phyloP scores from a whole-genome alignment of 1,139 yeast species.

The Saccharomyces hybrid region DNA sequence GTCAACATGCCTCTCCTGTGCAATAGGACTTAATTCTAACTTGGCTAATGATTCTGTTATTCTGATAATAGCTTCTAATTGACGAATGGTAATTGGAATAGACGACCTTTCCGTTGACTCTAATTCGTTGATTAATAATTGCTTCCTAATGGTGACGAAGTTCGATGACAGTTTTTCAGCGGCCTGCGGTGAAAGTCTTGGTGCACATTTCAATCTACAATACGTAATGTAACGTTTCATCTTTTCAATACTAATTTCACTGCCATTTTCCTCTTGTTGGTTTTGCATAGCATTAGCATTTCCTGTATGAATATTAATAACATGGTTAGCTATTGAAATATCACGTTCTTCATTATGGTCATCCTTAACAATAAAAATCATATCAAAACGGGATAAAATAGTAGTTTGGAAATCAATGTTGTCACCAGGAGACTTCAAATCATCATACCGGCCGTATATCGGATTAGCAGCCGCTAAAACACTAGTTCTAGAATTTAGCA shows the following conservation, averaged over 20 bases:
- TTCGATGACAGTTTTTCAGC: slow-evolving; percentile 89
- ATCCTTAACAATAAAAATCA: slow-evolving; percentile 96
- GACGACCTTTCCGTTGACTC: slow-evolving; percentile 85
- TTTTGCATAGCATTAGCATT: slow-evolving; percentile 36
- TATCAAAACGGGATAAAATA: slow-evolving; percentile 91
- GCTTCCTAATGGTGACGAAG: slow-evolving; percentile 83
- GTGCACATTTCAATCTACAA: slow-evolving; percentile 86
- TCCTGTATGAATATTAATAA: slow-evolving; percentile 89
- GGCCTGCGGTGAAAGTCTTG: slow-evolving; percentile 82
- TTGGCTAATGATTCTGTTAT: slow-evolving; percentile 93
- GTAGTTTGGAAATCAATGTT: slow-evolving; percentile 97
- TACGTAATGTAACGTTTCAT: slow-evolving; percentile 92
- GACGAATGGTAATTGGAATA: slow-evolving; percentile 96
- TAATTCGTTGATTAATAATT: slow-evolving; percentile 72
- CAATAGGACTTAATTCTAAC: slow-evolving; percentile 71
- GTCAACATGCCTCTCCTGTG: slow-evolving; percentile 82
- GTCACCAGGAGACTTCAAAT: slow-evolving; percentile 92
- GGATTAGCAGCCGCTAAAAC: slow-evolving; percentile 99
- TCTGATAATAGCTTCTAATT: slow-evolving; percentile 93
- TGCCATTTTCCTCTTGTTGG: slow-evolving; percentile 46
- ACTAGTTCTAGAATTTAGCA: slow-evolving; percentile 88
- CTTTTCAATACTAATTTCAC: slow-evolving; percentile 76
- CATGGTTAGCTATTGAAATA: slow-evolving; percentile 86
- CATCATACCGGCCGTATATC: slow-evolving; percentile 91
- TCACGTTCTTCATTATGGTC: slow-evolving; percentile 86